phyloP scores from a whole-genome alignment of 1,284 basidiomycete genomes.

The Phlebopus sp. region DNA sequence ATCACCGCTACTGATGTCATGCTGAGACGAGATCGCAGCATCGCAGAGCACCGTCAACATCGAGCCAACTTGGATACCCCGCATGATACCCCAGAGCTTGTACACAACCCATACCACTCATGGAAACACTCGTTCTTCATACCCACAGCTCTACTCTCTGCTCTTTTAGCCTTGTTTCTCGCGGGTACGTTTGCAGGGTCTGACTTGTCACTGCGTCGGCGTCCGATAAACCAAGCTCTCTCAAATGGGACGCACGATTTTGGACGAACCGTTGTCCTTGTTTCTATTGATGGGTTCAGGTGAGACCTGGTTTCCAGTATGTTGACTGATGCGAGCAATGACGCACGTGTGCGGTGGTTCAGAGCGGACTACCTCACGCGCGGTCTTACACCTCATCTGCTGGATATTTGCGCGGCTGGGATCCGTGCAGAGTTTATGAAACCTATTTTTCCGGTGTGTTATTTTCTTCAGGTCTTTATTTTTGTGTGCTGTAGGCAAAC shows the following conservation, averaged over 20 bases:
- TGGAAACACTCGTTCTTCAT: slow-evolving; percentile 9
- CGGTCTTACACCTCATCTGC: slow-evolving; percentile 72
- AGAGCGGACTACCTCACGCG: slow-evolving; percentile 77
- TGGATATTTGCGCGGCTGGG: slow-evolving; percentile 71
- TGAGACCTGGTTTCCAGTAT: background rate
- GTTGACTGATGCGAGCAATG: background rate
- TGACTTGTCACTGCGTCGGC: background rate
- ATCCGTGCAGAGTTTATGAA: slow-evolving; percentile 77
- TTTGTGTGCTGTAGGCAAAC: too few relatives aligned
- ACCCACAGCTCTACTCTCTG: slow-evolving; percentile 4
- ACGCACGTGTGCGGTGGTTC: background rate
- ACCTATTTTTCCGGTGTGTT: slow-evolving; percentile 79
- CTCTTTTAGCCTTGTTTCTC: slow-evolving; percentile 11
- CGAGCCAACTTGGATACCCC: too few relatives aligned
- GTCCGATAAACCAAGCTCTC: background rate
- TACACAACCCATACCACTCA: background rate
- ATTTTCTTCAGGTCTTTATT: background rate
- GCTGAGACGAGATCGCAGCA: too few relatives aligned
- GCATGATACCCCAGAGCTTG: too few relatives aligned
- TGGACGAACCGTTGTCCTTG: slow-evolving; percentile 73
- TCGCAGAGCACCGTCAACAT: too few relatives aligned
- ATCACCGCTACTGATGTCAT: too few relatives aligned
- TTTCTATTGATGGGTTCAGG: slow-evolving; percentile 79
- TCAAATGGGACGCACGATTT: slow-evolving; percentile 76
- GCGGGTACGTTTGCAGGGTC: background rate